Evolutionary conservation across 2,329 filamentous ascomycete species (phyloP), one percentile per base, ranked within the genome.

Genomic region (Grosmannia serpens): DNA sequence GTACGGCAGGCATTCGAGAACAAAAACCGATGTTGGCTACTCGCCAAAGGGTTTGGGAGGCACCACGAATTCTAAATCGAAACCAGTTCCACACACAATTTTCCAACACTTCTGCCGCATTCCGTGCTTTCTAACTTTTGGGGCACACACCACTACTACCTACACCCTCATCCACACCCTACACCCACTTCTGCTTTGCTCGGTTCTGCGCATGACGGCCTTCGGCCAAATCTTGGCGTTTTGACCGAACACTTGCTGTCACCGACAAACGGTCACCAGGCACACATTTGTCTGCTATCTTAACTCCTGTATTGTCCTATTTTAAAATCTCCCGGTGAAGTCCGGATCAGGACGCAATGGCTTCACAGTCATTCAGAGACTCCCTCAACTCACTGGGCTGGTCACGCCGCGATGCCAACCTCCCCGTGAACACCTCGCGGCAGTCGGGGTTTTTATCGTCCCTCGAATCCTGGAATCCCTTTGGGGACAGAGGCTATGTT

Each of bases 361-460:
- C 91, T 62, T 92, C 91, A 64, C 79, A 85, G 65, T 89, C 89
- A 53, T 97, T 99, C 73, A 85, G 91, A 70, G 90, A 96, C 73
- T 95, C 89, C 26, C 91, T 97, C 79, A 95, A 89, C 78, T 94
- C 90, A 60, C 75, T 97, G 67, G 94, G 94, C 62, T 97, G 94
- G 94, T 89, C 89, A 68, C 87, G 92, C 66, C 84, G 92, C 68
- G 87, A 91, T 60, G 73, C 83, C 64, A 88, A 95, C 68, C 76
- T 87, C 58, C 85, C 90, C 63, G 85, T 87, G 67, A 88, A 83
- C 72, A 94, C 87, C 53, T 77, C 77, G 62, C 82, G 85, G 65
- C 82, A 84, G 68, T 85, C 83, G 62, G 87, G 89, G 31, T 77
- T 97, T 58, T 72, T 96, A 61, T 88, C 89, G 58, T 89, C 86